Percentiles rank a stretch among this genome's conserved stretches.
Conservation (phyloP, 1,284 basidiomycete genomes). For the Leccinum fallax region DNA sequence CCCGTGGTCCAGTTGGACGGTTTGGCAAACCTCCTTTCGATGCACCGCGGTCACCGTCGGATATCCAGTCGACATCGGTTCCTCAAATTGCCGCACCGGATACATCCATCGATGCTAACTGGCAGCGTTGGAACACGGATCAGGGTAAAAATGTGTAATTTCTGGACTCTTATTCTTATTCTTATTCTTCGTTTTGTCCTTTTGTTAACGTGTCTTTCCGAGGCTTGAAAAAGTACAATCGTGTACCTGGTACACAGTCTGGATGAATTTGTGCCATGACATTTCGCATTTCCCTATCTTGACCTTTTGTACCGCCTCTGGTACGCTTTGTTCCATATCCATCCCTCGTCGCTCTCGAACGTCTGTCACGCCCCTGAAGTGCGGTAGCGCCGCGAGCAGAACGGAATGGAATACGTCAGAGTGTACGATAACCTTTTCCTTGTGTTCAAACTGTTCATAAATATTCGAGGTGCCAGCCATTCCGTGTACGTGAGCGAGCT, state of each 20-base stretch:
- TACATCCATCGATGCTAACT: slow-evolving; percentile 15
- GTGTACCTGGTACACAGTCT: background rate
- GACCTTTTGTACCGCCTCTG: background rate
- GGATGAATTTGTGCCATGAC: slow-evolving; percentile 1
- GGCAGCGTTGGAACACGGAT: slow-evolving; percentile 23
- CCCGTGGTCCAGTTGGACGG: slow-evolving; percentile 25
- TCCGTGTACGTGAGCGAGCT: background rate
- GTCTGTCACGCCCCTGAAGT: background rate
- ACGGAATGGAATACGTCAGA: background rate
- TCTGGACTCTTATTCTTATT: background rate
- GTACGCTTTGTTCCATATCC: background rate
- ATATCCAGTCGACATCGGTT: slow-evolving; percentile 12
- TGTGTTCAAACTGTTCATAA: background rate
- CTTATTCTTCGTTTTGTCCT: slow-evolving; percentile 21
- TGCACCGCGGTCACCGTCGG: slow-evolving; percentile 17
- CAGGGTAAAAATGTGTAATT: slow-evolving; percentile 13
- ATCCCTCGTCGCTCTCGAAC: background rate
- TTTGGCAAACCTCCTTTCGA: slow-evolving; percentile 23
- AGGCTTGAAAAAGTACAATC: slow-evolving; percentile 1
- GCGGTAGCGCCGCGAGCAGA: background rate
- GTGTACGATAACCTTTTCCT: background rate
- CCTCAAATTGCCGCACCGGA: slow-evolving; percentile 17
- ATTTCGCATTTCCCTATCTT: slow-evolving; percentile 1
- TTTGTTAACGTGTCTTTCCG: background rate
- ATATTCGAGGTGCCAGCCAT: background rate